Evolutionary conservation across 2,329 filamentous ascomycete species (phyloP).

Genomic region (Aspergillus quadricinctus): DNA sequence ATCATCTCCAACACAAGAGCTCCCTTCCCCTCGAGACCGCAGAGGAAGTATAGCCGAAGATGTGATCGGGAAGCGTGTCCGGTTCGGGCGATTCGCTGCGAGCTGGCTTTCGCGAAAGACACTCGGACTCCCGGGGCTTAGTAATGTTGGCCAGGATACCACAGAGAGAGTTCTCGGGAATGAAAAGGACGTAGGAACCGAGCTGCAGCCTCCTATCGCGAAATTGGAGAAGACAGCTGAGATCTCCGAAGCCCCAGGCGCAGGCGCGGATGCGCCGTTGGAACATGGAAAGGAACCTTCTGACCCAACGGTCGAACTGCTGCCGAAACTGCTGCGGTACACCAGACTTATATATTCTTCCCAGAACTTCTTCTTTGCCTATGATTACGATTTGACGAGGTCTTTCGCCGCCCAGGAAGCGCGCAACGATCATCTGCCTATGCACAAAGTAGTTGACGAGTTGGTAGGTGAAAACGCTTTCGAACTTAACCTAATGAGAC

Average conservation of each 20-base stretch:
- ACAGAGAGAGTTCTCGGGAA: constrained; percentile 19
- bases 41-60: constrained; percentile 71
- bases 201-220: not conserved
- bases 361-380: constrained; percentile 89
- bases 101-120: constrained; percentile 86
- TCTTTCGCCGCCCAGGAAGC: constrained; percentile 45
- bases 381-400: constrained; percentile 86
- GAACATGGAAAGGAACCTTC: constrained; percentile 11
- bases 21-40: constrained; percentile 25
- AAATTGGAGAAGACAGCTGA: not conserved
- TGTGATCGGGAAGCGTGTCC: constrained; percentile 76
- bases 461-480: constrained; percentile 41
- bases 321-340: constrained; percentile 81
- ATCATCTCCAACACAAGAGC: constrained; percentile 24
- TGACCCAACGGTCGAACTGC: constrained; percentile 52
- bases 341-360: constrained; percentile 81
- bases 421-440: constrained; percentile 49
- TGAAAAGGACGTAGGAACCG: constrained; percentile 2
- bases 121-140: constrained; percentile 68
- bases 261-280: not conserved
- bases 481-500: not conserved
- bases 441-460: constrained; percentile 69
- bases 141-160: constrained; percentile 58
- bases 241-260: constrained; percentile 8
- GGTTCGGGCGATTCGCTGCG: constrained; percentile 83